These are phyloP conservation scores for Fimicolochytrium jonesii DNA, from an alignment of 192 early-diverging fungal genomes.

Conservation along the genomic window DNA sequence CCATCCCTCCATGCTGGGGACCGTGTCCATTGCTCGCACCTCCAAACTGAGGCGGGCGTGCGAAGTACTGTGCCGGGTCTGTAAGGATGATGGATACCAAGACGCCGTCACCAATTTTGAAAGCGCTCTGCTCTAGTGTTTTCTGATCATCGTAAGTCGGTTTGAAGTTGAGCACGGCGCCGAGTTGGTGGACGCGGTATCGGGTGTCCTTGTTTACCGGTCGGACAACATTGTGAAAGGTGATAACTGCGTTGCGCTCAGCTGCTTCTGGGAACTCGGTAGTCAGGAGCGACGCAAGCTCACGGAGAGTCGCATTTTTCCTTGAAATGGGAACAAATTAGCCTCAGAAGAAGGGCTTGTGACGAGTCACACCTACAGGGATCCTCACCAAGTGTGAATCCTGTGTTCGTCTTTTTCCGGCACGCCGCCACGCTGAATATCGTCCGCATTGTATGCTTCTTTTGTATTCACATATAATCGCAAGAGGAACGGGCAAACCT, in stretches of 20 bases:
- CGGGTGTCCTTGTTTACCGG: conserved; percentile 21
- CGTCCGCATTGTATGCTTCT: conserved; percentile 35
- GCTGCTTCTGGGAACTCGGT: conserved; percentile 39
- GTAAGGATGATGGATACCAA: conserved; percentile 44
- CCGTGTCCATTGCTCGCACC: too few species aligned
- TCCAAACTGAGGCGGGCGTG: too few species aligned
- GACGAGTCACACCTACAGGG: background rate
- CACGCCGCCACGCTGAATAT: conserved; percentile 32
- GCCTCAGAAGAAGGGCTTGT: background rate
- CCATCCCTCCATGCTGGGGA: too few species aligned
- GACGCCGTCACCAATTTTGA: conserved; percentile 58
- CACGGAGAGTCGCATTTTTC: conserved; percentile 59
- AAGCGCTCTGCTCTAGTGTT: conserved; percentile 48
- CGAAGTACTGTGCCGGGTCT: background rate
- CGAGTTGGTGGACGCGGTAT: conserved; percentile 41
- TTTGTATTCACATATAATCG: conserved; percentile 42
- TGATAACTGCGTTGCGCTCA: conserved; percentile 34
- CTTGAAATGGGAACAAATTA: conserved; percentile 24
- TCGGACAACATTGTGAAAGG: conserved; percentile 48
- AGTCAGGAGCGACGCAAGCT: conserved; percentile 51
- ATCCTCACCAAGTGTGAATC: conserved; percentile 54
- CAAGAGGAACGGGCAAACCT: conserved; percentile 53
- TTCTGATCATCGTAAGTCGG: conserved; percentile 34
- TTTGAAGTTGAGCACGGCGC: conserved; percentile 31
- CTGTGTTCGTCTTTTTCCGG: conserved; percentile 45